phyloP scores from a whole-genome alignment of 805 yeast species.

The Wickerhamiella lipophila region DNA sequence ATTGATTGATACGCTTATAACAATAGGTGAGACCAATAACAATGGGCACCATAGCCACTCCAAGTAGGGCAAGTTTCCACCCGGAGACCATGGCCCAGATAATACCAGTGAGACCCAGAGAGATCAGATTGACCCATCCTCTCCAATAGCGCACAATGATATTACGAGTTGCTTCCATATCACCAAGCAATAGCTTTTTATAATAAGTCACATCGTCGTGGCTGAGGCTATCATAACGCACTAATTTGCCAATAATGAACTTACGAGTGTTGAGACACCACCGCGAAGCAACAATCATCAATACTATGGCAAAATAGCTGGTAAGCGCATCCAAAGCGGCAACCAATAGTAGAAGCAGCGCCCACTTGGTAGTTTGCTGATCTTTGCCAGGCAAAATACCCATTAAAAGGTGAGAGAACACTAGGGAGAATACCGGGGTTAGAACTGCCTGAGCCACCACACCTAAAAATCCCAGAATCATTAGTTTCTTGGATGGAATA shows the following conservation, averaged over 20 bases:
- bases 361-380: constrained; percentile 42
- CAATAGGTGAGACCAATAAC: constrained; percentile 39
- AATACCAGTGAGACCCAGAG: constrained; percentile 47
- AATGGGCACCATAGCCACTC: constrained; percentile 60
- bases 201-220: constrained; percentile 33
- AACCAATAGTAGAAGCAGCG: constrained; percentile 48
- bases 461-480: constrained; percentile 40
- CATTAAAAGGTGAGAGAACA: constrained; percentile 55
- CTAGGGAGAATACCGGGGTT: constrained; percentile 67
- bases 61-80: constrained; percentile 80
- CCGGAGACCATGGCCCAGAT: constrained; percentile 70
- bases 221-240: constrained; percentile 25
- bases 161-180: constrained; percentile 60
- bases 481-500: constrained; percentile 14
- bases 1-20: constrained; percentile 35
- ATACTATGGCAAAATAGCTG: constrained; percentile 38
- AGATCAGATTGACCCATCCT: constrained; percentile 39
- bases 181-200: constrained; percentile 62
- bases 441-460: constrained; percentile 48
- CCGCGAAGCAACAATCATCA: constrained; percentile 50
- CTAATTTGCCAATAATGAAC: constrained; percentile 36
- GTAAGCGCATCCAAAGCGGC: constrained; percentile 49
- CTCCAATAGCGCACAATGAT: constrained; percentile 52
- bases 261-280: constrained; percentile 51
- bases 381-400: constrained; percentile 41